A percentile compares a stretch with the other conserved stretches of the same genome.
Conservation (phyloP, 2,329 filamentous ascomycete genomes). For the Zymoseptoria brevis region DNA sequence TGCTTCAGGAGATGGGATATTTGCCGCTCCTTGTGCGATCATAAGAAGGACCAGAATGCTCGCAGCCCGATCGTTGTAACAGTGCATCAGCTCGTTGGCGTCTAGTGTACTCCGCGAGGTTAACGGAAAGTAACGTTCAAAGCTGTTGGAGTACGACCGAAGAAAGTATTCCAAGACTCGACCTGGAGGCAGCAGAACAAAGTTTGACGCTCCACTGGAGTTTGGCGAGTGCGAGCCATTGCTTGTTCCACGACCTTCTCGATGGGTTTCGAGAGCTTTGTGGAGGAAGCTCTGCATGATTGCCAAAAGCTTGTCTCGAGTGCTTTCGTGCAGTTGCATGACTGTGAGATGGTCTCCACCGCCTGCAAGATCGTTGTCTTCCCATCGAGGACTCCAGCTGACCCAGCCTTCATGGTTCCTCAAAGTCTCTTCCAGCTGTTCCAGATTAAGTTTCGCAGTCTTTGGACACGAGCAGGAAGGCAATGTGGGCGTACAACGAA, state of each 20-base stretch:
- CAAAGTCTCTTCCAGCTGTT: constrained; percentile 44
- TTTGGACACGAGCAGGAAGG: constrained; percentile 43
- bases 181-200: constrained; percentile 58
- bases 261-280: constrained; percentile 62
- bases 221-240: constrained; percentile 34
- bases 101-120: constrained; percentile 54
- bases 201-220: constrained; percentile 50
- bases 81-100: constrained; percentile 58
- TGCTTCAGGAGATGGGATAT: constrained; percentile 58
- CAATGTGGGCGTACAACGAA: constrained; percentile 44
- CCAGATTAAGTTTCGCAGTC: constrained; percentile 44
- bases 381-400: constrained; percentile 44
- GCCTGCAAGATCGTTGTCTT: constrained; percentile 39
- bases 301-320: constrained; percentile 61
- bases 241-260: constrained; percentile 30
- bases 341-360: constrained; percentile 41
- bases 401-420: constrained; percentile 46
- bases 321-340: constrained; percentile 45
- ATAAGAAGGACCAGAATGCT: constrained; percentile 61
- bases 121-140: constrained; percentile 59
- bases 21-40: constrained; percentile 62
- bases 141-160: constrained; percentile 56
- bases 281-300: constrained; percentile 64
- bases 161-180: constrained; percentile 61
- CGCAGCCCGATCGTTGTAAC: constrained; percentile 55